Evolutionary conservation across 495 filamentous ascomycete genomes (phyloP).

Genomic region (Bacidia rubella): DNA sequence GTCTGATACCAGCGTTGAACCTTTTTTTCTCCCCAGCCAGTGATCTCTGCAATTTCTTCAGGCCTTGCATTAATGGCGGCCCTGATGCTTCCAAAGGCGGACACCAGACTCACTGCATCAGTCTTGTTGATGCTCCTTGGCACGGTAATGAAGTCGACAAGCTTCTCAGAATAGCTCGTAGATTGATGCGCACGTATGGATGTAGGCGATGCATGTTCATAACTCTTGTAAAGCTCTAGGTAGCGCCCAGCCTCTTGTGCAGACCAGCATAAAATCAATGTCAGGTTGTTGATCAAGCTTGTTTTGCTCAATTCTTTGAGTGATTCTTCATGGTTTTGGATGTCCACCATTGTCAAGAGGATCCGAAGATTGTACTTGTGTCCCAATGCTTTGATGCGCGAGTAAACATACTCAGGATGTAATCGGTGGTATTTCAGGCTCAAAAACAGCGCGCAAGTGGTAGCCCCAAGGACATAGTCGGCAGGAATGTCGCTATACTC

Average conservation of each 20-base stretch:
- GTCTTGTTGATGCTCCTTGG: slow-evolving; percentile 87
- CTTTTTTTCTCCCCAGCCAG: slow-evolving; percentile 93
- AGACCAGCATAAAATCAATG: slow-evolving; percentile 84
- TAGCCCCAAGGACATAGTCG: slow-evolving; percentile 79
- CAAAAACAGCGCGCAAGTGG: slow-evolving; percentile 84
- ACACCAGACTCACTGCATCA: slow-evolving; percentile 75
- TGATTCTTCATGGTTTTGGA: slow-evolving; percentile 67
- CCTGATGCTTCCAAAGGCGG: slow-evolving; percentile 74
- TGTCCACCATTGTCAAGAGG: slow-evolving; percentile 83
- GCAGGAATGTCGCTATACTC: slow-evolving; percentile 91
- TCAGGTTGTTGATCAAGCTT: slow-evolving; percentile 80
- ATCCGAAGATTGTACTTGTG: slow-evolving; percentile 75
- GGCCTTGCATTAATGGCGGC: slow-evolving; percentile 76
- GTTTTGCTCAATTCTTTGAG: slow-evolving; percentile 80
- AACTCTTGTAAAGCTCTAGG: slow-evolving; percentile 85
- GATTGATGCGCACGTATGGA: slow-evolving; percentile 73
- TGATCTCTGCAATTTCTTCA: slow-evolving; percentile 67
- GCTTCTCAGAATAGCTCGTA: slow-evolving; percentile 66
- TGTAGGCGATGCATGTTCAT: slow-evolving; percentile 68
- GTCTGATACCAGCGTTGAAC: slow-evolving; percentile 68
- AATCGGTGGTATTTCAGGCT: slow-evolving; percentile 94
- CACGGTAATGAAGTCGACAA: slow-evolving; percentile 88
- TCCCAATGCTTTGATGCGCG: slow-evolving; percentile 64
- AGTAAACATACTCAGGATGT: slow-evolving; percentile 97
- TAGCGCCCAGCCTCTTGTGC: slow-evolving; percentile 87